phyloP scores from a whole-genome alignment of 2,329 filamentous ascomycete species.

The Talaromyces sp. region DNA sequence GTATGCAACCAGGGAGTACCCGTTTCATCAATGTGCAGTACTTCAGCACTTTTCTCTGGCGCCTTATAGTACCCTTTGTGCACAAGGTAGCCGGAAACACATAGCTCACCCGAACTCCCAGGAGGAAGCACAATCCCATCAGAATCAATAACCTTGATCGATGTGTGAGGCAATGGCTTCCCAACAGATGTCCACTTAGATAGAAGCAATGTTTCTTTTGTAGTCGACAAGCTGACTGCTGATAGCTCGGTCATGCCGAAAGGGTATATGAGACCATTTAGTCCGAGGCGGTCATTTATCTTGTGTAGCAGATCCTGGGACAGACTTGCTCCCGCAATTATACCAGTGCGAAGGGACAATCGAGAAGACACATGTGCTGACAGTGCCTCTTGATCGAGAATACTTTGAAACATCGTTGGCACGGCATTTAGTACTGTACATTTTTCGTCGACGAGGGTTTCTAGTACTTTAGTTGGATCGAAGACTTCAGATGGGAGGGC shows the following conservation, averaged over 20 bases:
- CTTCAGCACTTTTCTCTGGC: too few relatives aligned
- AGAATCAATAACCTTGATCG: too few relatives aligned
- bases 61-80: too few relatives aligned
- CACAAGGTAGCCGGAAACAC: too few relatives aligned
- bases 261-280: not conserved
- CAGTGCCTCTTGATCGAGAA: slow-evolving; percentile 28
- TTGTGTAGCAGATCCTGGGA: slow-evolving; percentile 1
- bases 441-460: slow-evolving; percentile 56
- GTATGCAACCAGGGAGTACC: too few relatives aligned
- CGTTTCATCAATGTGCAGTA: too few relatives aligned
- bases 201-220: too few relatives aligned
- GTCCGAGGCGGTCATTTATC: slow-evolving; percentile 1
- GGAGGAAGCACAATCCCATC: too few relatives aligned
- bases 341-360: not conserved
- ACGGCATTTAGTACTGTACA: slow-evolving; percentile 71
- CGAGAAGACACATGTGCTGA: not conserved
- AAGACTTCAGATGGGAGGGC: slow-evolving; percentile 61
- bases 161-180: too few relatives aligned
- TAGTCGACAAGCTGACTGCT: too few relatives aligned
- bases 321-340: not conserved
- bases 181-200: too few relatives aligned
- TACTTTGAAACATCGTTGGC: slow-evolving; percentile 70
- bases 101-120: too few relatives aligned
- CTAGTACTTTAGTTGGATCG: slow-evolving; percentile 54
- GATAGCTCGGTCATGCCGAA: not conserved